Conservation (phyloP, 371 early-diverging fungal species). For the Rhizopus arrhizus region DNA sequence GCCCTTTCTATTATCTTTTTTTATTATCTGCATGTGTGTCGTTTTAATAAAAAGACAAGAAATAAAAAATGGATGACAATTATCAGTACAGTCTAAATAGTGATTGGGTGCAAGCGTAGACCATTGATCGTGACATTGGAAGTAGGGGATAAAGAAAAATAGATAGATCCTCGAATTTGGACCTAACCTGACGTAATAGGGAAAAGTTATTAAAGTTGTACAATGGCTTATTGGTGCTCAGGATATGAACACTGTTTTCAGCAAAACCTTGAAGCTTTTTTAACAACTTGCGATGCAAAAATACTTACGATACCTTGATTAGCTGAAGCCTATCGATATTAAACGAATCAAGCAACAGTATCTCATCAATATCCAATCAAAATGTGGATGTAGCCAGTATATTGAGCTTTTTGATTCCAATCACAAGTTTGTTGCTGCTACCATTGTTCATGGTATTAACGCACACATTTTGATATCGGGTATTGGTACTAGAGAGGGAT, state of each 20-base stretch:
- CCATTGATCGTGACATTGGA: not conserved
- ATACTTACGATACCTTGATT: not conserved
- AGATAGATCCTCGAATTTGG: not conserved
- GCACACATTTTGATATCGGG: not conserved
- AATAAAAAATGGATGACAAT: too few relatives aligned
- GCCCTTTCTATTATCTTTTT: too few relatives aligned
- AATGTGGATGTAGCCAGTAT: not conserved
- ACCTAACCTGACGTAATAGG: not conserved
- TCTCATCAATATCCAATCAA: slow-evolving; percentile 2
- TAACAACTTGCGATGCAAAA: not conserved
- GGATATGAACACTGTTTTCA: not conserved
- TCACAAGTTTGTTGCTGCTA: slow-evolving; percentile 6
- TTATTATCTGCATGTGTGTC: too few relatives aligned
- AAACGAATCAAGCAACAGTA: not conserved
- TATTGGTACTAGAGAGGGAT: too few relatives aligned
- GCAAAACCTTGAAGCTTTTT: not conserved
- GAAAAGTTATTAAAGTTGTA: not conserved
- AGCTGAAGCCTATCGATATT: not conserved
- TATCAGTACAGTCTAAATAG: not conserved
- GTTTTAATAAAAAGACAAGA: too few relatives aligned
- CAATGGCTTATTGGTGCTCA: not conserved
- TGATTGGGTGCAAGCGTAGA: not conserved
- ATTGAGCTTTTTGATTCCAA: slow-evolving; percentile 1
- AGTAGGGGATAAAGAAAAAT: not conserved
- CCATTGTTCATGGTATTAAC: not conserved